Base-by-base conservation (phyloP, 805 yeast species). In the Candida sanyiensis region DNA sequence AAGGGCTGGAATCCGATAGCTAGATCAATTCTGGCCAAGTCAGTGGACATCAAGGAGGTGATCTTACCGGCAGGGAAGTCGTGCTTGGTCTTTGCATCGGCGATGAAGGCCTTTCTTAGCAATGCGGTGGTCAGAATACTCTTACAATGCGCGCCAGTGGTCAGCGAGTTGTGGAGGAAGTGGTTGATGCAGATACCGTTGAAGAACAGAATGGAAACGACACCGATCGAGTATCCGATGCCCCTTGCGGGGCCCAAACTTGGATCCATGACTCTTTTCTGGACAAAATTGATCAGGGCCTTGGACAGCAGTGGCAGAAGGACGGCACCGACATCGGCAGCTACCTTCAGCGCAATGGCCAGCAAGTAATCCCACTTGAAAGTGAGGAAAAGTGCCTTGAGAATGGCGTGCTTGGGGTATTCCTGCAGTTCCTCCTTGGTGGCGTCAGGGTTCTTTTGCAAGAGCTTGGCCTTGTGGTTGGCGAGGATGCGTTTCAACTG, bases 41-140 rank as follows among this genome's bases (percentile, higher is more conserved):
- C 95, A 4, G 89, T 78, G 26, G 89, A 81, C 69, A 86, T 69
- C 57, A 84, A 55, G 5, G 87, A 77, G 11, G 94, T 83, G 43
- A 85, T 69, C 38, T 69, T 72, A 21, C 88, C 79, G 13, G 75
- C 62, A 0, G 88, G 70, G 52, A 57, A 83, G 33, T 65, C 60
- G 47, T 71, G 70, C 38, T 71, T 69, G 2, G 87, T 69, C 35
- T 64, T 60, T 5, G 77, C 70, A 44, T 72, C 70, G 10, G 84
- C 64, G 32, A 54, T 64, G 47, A 83, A 73, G 0, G 88, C 69
- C 52, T 85, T 85, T 39, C 74, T 75, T 35, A 82, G 63, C 21
- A 84, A 54, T 3, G 80, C 79, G 35, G 83, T 77, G 2, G 83
- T 80, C 35, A 85, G 58, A 7, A 80, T 70, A 1, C 83, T 77